phyloP scores from a whole-genome alignment of 2,329 filamentous ascomycete species.

The Talaromyces sp. region DNA sequence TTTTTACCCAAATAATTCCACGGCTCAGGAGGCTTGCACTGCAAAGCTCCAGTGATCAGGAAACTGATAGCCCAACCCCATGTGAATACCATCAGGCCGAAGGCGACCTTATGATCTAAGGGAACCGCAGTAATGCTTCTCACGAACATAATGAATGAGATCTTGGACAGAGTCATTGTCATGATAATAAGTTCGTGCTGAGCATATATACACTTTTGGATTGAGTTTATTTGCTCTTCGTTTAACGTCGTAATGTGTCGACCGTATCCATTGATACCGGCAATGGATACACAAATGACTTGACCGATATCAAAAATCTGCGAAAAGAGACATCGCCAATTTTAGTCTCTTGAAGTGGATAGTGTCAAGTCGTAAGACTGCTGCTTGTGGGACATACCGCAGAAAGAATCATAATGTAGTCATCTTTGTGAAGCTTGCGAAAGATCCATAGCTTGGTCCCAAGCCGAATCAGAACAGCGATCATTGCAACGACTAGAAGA shows the following conservation, averaged over 20 bases:
- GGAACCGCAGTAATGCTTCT: conserved; percentile 23
- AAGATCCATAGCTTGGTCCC: conserved; percentile 27
- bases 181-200: conserved; percentile 25
- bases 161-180: conserved; percentile 26
- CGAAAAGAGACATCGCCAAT: not conserved
- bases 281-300: conserved; percentile 25
- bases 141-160: conserved; percentile 26
- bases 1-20: conserved; percentile 24
- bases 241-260: conserved; percentile 21
- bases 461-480: conserved; percentile 26
- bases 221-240: conserved; percentile 9
- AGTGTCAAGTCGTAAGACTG: not conserved
- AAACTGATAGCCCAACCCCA: conserved; percentile 21
- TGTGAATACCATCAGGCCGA: conserved; percentile 19
- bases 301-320: conserved; percentile 22
- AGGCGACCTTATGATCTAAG: conserved; percentile 21
- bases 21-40: conserved; percentile 21
- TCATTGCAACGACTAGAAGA: conserved; percentile 25
- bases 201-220: conserved; percentile 28
- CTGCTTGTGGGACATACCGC: conserved; percentile 19
- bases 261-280: conserved; percentile 25
- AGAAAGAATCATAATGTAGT: conserved; percentile 24
- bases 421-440: conserved; percentile 25
- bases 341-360: not conserved
- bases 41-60: conserved; percentile 22